These are phyloP conservation scores for Salix brachista DNA, from an alignment of 345 rosid genomes.

Conservation along the genomic window DNA sequence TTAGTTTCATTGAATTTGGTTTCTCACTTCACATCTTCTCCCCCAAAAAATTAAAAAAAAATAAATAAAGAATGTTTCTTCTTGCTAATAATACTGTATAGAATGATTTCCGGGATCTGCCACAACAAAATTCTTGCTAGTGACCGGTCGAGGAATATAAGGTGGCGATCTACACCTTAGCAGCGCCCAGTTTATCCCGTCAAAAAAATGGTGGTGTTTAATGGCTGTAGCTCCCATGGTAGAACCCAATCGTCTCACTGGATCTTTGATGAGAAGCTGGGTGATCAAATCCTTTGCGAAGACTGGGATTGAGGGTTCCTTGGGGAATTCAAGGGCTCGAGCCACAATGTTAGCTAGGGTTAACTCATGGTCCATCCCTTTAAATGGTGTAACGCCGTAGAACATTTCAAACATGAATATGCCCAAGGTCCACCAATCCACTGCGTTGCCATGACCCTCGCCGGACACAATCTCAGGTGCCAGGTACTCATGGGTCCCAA, in stretches of 20 bases:
- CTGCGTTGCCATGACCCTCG: conserved; percentile 64
- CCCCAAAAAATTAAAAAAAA: background rate
- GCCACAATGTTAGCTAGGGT: conserved; percentile 62
- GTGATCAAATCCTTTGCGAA: conserved; percentile 49
- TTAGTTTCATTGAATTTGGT: background rate
- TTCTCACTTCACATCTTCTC: background rate
- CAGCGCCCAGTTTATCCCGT: conserved; percentile 60
- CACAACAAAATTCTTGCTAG: background rate
- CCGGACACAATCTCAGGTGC: conserved; percentile 63
- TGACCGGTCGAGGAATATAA: conserved; percentile 28
- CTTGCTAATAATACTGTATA: background rate
- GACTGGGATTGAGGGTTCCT: conserved; percentile 42
- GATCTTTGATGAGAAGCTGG: conserved; percentile 53
- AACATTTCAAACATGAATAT: conserved; percentile 54
- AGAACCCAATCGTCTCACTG: conserved; percentile 47
- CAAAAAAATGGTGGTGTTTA: conserved; percentile 48
- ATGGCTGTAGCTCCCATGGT: conserved; percentile 51
- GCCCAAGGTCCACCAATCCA: conserved; percentile 75
- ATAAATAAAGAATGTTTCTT: background rate
- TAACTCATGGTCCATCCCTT: conserved; percentile 50
- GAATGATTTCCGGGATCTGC: background rate
- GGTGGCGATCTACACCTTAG: conserved; percentile 55
- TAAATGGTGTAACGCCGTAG: conserved; percentile 54
- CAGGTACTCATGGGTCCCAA: conserved; percentile 64
- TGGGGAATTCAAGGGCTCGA: conserved; percentile 60